Conservation (phyloP, 768 basidiomycete genomes). For the Dentipellis sp. region DNA sequence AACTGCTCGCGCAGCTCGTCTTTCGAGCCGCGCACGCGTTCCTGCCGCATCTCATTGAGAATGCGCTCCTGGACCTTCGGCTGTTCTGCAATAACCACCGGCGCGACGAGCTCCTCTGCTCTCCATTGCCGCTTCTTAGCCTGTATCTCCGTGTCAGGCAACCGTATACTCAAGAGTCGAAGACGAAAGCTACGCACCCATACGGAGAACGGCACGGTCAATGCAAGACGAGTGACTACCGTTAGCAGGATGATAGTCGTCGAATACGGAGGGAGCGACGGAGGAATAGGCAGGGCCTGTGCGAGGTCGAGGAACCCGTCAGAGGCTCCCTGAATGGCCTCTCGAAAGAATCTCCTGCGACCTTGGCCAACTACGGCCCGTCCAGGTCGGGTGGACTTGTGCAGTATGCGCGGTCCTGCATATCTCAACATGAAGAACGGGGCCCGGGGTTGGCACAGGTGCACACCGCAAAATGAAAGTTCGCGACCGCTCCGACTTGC, state of each 20-base stretch:
- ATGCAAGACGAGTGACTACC: conserved; percentile 43
- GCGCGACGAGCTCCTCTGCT: conserved; percentile 18
- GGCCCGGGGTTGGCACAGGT: too few relatives aligned
- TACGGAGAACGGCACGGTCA: conserved; percentile 62
- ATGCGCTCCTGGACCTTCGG: conserved; percentile 9
- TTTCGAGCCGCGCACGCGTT: conserved; percentile 7
- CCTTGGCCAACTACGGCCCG: background rate
- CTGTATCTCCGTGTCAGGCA: conserved; percentile 3
- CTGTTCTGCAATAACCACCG: conserved; percentile 10
- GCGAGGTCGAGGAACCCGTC: conserved; percentile 74
- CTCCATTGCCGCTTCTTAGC: conserved; percentile 19
- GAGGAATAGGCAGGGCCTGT: conserved; percentile 61
- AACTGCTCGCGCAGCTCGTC: conserved; percentile 10
- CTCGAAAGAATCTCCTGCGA: background rate
- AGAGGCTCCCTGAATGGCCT: background rate
- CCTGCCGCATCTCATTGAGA: conserved; percentile 5
- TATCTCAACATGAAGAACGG: too few relatives aligned
- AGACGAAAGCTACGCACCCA: conserved; percentile 44
- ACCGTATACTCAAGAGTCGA: too few relatives aligned
- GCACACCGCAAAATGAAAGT: too few relatives aligned
- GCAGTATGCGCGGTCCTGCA: too few relatives aligned
- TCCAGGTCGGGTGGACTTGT: background rate
- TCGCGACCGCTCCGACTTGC: too few relatives aligned
- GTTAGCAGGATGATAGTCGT: conserved; percentile 68
- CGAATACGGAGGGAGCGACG: conserved; percentile 61